Percentiles rank a stretch among this genome's conserved stretches.
phyloP scores from a whole-genome alignment of 1,284 basidiomycete genomes.

The Puccinia triticina region DNA sequence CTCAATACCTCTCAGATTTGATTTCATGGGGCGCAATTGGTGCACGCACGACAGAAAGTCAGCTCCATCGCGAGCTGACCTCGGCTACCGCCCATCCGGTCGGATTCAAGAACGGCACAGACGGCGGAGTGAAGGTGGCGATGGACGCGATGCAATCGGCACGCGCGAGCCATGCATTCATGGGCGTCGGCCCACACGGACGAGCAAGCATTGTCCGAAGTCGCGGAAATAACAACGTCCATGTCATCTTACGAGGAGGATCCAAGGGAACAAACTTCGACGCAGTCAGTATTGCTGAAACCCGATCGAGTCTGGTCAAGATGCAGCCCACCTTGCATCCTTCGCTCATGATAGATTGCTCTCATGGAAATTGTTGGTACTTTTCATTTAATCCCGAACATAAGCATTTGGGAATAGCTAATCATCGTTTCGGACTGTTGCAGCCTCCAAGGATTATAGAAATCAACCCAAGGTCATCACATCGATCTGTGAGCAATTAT shows the following conservation, averaged over 20 bases:
- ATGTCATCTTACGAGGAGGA: constrained; percentile 60
- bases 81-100: constrained; percentile 60
- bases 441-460: constrained; percentile 59
- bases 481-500: constrained; percentile 76
- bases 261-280: constrained; percentile 54
- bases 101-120: constrained; percentile 61
- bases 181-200: constrained; percentile 61
- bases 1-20: constrained; percentile 68
- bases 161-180: constrained; percentile 59
- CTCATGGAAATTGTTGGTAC: constrained; percentile 58
- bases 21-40: constrained; percentile 98
- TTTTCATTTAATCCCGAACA: too few relatives aligned
- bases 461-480: constrained; percentile 66
- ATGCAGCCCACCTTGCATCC: constrained; percentile 54
- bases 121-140: constrained; percentile 59
- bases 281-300: constrained; percentile 21
- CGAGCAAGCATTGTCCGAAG: constrained; percentile 96
- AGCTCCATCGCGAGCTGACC: constrained; percentile 63
- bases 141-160: constrained; percentile 60
- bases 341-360: constrained; percentile 60
- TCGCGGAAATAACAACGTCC: constrained; percentile 66
- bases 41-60: constrained; percentile 77
- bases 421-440: background rate
- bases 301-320: constrained; percentile 53
- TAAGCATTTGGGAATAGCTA: background rate